These are phyloP conservation scores for Wickerhamiella galacta DNA, from an alignment of 805 yeast genomes.

Conservation along the genomic window DNA sequence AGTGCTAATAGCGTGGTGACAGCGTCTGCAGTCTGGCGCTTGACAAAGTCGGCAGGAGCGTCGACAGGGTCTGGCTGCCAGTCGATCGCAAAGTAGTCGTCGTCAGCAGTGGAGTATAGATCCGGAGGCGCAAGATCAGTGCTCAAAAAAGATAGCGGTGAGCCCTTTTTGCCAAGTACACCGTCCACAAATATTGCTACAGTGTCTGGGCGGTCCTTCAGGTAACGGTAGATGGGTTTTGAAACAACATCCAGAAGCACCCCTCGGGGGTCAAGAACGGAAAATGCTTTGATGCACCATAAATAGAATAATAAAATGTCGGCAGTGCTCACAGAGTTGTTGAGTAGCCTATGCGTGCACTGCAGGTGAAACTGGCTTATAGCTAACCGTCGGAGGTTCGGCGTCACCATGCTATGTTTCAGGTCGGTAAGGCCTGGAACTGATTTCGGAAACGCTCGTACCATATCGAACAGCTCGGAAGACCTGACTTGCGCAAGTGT, in stretches of 20 bases:
- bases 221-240: constrained; percentile 53
- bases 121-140: constrained; percentile 28
- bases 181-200: constrained; percentile 56
- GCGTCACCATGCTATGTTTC: constrained; percentile 31
- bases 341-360: constrained; percentile 37
- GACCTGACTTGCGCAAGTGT: constrained; percentile 31
- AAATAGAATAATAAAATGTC: constrained; percentile 56
- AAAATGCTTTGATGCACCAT: constrained; percentile 51
- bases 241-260: constrained; percentile 65
- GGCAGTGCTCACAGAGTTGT: constrained; percentile 67
- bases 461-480: constrained; percentile 42
- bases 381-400: constrained; percentile 33
- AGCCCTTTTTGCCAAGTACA: constrained; percentile 31
- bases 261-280: constrained; percentile 73
- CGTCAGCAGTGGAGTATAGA: constrained; percentile 14
- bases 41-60: constrained; percentile 71
- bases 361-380: constrained; percentile 33
- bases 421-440: constrained; percentile 40
- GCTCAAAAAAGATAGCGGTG: constrained; percentile 35
- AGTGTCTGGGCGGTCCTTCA: constrained; percentile 60
- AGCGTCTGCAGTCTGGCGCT: constrained; percentile 40
- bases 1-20: constrained; percentile 57
- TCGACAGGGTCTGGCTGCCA: constrained; percentile 85
- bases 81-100: constrained; percentile 31
- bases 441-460: constrained; percentile 37